Percentiles rank a stretch among this genome's conserved stretches.
These are phyloP conservation scores for Poa annua DNA, from an alignment of 176 grass and related monocot species.

Conservation along the genomic window DNA sequence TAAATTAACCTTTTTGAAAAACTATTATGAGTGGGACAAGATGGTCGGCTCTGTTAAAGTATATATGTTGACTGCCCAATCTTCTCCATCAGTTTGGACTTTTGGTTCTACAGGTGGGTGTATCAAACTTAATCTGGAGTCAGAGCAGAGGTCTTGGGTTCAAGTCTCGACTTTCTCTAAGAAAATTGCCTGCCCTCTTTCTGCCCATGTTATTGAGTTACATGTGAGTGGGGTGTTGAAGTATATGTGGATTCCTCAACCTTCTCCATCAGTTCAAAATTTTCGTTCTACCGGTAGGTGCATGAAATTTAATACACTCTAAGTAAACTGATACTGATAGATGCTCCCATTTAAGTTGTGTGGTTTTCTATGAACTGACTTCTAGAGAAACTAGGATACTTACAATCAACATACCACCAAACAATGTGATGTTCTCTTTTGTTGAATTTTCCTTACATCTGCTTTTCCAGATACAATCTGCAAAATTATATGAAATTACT, in stretches of 20 bases:
- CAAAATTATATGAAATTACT: constrained; percentile 41
- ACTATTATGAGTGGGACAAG: background rate
- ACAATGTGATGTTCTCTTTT: constrained; percentile 55
- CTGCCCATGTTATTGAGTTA: background rate
- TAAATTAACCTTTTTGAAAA: background rate
- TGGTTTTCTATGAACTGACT: constrained; percentile 22
- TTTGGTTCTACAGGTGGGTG: background rate
- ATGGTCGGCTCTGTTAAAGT: background rate
- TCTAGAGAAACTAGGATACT: constrained; percentile 36
- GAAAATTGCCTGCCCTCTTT: background rate
- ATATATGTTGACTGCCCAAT: background rate
- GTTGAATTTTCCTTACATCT: constrained; percentile 56
- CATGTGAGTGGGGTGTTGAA: background rate
- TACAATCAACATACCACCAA: constrained; percentile 66
- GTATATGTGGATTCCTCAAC: background rate
- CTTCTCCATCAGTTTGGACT: background rate
- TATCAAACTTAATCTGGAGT: background rate
- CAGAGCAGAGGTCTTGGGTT: background rate
- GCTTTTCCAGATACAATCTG: constrained; percentile 61
- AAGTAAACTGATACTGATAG: constrained; percentile 12
- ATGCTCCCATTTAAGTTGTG: constrained; percentile 5
- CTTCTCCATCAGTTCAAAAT: background rate
- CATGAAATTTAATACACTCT: background rate
- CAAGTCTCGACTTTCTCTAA: background rate
- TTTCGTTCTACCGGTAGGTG: background rate